Conservation (phyloP, 2,329 filamentous ascomycete species). For the Pyrenophora graminea region DNA sequence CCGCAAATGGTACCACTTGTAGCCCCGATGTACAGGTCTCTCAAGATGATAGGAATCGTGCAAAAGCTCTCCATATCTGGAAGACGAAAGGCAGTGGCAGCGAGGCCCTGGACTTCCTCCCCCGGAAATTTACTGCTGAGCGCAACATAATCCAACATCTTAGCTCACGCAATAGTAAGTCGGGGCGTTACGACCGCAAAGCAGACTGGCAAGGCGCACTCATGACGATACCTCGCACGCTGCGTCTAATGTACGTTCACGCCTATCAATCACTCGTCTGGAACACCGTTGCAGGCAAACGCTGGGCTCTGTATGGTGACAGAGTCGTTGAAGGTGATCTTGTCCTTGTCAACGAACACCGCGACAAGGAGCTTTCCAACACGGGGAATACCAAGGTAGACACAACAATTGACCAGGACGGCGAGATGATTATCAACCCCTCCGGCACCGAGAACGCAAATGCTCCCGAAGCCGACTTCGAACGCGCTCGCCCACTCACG, state of each 20-base stretch:
- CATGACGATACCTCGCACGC: slow-evolving; percentile 75
- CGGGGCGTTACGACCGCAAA: slow-evolving; percentile 53
- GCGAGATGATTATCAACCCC: slow-evolving; percentile 68
- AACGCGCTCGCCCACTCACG: slow-evolving; percentile 73
- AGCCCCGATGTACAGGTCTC: slow-evolving; percentile 57
- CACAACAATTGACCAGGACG: slow-evolving; percentile 58
- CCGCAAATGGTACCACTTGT: slow-evolving; percentile 50
- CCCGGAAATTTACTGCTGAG: slow-evolving; percentile 82
- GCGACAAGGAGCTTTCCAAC: slow-evolving; percentile 45
- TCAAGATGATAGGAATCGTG: slow-evolving; percentile 77
- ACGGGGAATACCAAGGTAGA: slow-evolving; percentile 34
- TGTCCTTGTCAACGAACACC: slow-evolving; percentile 67
- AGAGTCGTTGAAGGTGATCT: slow-evolving; percentile 84
- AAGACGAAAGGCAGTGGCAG: slow-evolving; percentile 61
- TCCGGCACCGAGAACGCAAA: slow-evolving; percentile 60
- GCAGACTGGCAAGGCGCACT: slow-evolving; percentile 82
- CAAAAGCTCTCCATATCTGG: slow-evolving; percentile 78
- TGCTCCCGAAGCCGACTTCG: slow-evolving; percentile 61
- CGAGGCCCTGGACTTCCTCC: slow-evolving; percentile 70
- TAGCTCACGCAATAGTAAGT: slow-evolving; percentile 49
- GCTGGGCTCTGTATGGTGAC: slow-evolving; percentile 75
- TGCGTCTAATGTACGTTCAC: slow-evolving; percentile 94
- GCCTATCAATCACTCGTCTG: slow-evolving; percentile 95
- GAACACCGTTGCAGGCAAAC: slow-evolving; percentile 82
- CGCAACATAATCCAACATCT: slow-evolving; percentile 78